Conservation (phyloP, 2,329 filamentous ascomycete species). For the Calonectria pseudoreteaudii region DNA sequence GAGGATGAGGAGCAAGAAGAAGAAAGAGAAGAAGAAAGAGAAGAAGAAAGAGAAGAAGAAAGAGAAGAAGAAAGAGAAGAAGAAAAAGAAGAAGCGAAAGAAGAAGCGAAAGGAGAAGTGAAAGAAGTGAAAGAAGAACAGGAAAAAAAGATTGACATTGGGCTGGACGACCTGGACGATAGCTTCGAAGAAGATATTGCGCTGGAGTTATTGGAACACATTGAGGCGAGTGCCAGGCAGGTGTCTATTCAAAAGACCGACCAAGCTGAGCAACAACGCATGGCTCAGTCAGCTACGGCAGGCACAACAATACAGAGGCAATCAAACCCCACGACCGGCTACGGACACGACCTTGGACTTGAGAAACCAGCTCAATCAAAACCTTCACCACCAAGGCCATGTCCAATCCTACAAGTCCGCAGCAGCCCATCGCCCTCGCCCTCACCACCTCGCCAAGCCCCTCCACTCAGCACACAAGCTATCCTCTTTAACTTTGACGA, state of each 20-base stretch:
- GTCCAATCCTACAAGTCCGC: constrained; percentile 5
- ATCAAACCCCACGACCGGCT: constrained; percentile 13
- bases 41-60: background rate
- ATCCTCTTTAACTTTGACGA: constrained; percentile 66
- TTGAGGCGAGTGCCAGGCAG: constrained; percentile 33
- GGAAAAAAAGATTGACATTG: background rate
- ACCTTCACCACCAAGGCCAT: background rate
- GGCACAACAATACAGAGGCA: background rate
- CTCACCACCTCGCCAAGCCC: constrained; percentile 36
- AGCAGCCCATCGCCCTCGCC: constrained; percentile 24
- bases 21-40: background rate
- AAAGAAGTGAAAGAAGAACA: background rate
- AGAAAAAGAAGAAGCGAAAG: constrained; percentile 31
- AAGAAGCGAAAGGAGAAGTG: constrained; percentile 31
- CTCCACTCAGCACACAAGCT: constrained; percentile 61
- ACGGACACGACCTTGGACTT: constrained; percentile 37
- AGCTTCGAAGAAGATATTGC: constrained; percentile 43
- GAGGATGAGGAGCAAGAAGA: constrained; percentile 9
- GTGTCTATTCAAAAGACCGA: background rate
- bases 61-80: background rate
- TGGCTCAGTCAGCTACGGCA: background rate
- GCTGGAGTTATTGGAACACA: constrained; percentile 38
- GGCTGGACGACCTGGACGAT: constrained; percentile 39
- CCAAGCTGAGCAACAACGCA: background rate
- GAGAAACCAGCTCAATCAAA: constrained; percentile 1